phyloP scores from a whole-genome alignment of 2,329 filamentous ascomycete species.

The Pseudocercospora macadamiae region DNA sequence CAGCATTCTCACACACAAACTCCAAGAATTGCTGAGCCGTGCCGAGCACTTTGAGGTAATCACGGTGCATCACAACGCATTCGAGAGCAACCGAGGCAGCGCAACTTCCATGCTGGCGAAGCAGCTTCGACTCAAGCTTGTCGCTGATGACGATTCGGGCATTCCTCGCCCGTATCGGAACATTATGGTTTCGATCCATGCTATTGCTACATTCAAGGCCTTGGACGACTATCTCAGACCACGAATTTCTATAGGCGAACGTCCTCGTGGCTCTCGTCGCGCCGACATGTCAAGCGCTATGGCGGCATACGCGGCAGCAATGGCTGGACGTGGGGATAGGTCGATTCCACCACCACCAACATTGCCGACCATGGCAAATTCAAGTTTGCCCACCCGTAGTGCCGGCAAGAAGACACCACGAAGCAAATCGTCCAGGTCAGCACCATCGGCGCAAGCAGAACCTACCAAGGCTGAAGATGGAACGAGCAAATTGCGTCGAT shows the following conservation, averaged over 20 bases:
- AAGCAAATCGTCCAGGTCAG: constrained; percentile 32
- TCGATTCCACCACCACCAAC: constrained; percentile 40
- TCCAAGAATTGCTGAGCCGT: constrained; percentile 93
- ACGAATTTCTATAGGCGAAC: constrained; percentile 79
- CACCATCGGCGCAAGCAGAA: constrained; percentile 24
- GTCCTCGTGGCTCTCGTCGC: constrained; percentile 61
- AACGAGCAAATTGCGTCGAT: constrained; percentile 34
- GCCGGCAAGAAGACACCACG: constrained; percentile 28
- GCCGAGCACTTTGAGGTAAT: constrained; percentile 98
- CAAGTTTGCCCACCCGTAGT: constrained; percentile 31
- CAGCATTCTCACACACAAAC: constrained; percentile 86
- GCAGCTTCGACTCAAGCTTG: constrained; percentile 84
- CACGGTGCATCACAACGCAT: constrained; percentile 89
- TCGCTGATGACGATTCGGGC: constrained; percentile 87
- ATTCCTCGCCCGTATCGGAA: constrained; percentile 86
- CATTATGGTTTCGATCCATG: constrained; percentile 98
- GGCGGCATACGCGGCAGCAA: constrained; percentile 77
- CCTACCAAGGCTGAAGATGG: constrained; percentile 27
- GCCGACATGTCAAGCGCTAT: constrained; percentile 70
- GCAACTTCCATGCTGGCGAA: constrained; percentile 96
- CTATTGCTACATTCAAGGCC: constrained; percentile 96
- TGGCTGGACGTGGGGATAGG: constrained; percentile 54
- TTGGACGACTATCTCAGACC: constrained; percentile 94
- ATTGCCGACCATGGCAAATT: constrained; percentile 36
- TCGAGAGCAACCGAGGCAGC: constrained; percentile 86